These are phyloP conservation scores for Suillus discolor DNA, from an alignment of 768 basidiomycete species.

Conservation along the genomic window DNA sequence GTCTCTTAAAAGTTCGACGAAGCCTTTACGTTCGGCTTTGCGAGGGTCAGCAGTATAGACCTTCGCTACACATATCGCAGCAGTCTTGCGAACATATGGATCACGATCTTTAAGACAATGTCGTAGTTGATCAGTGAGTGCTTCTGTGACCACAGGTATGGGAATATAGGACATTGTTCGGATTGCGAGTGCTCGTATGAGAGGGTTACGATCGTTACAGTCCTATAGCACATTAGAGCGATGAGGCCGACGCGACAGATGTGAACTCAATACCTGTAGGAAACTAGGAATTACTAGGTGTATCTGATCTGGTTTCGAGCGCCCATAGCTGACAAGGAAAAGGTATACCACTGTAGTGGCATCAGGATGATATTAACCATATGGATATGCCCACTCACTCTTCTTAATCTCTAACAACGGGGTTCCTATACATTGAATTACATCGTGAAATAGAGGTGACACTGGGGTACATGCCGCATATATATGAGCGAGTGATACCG, in stretches of 20 bases:
- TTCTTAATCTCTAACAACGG: constrained; percentile 98
- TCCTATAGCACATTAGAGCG: constrained; percentile 58
- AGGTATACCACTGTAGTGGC: constrained; percentile 86
- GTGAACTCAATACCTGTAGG: constrained; percentile 59
- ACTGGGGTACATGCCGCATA: constrained; percentile 47
- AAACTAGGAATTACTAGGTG: constrained; percentile 90
- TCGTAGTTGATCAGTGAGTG: constrained; percentile 85
- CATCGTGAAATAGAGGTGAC: constrained; percentile 94
- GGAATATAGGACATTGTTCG: constrained; percentile 99
- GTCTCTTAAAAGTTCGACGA: constrained; percentile 89
- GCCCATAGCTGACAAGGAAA: constrained; percentile 95
- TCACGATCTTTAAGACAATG: constrained; percentile 93
- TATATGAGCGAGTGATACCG: constrained; percentile 18
- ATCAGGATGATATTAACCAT: constrained; percentile 1
- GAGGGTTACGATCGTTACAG: constrained; percentile 93
- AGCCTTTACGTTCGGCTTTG: constrained; percentile 86
- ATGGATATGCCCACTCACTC: constrained; percentile 59
- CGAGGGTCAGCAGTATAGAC: constrained; percentile 87
- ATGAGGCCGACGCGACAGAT: background rate
- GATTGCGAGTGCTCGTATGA: constrained; percentile 95
- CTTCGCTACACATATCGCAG: constrained; percentile 97
- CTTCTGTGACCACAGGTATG: constrained; percentile 82
- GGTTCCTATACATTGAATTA: constrained; percentile 93
- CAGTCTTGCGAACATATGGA: constrained; percentile 98
- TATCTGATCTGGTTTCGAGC: constrained; percentile 91